Percentiles rank a stretch among this genome's conserved stretches.
These are phyloP conservation scores for Solanum tarijense DNA, from an alignment of 257 asterid species.

Conservation along the genomic window DNA sequence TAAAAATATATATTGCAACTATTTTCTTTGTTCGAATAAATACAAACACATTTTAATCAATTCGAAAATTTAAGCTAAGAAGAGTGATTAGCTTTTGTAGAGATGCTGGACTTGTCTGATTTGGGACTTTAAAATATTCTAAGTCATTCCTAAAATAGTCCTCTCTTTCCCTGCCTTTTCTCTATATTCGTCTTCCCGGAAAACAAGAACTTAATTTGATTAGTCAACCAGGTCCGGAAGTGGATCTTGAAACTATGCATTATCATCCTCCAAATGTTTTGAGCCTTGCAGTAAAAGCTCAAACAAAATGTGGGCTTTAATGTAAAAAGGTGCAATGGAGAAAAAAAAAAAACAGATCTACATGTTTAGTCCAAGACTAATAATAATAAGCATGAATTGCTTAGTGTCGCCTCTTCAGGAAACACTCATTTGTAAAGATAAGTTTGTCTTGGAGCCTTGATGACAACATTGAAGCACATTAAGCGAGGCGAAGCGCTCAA, in stretches of 20 bases:
- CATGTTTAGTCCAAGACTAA: too few species aligned
- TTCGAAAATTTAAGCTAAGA: neutral
- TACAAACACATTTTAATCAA: neutral
- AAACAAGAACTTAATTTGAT: neutral
- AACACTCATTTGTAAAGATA: neutral
- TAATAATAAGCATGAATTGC: too few species aligned
- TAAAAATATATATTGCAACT: neutral
- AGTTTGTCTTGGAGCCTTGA: neutral
- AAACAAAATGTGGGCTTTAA: too few species aligned
- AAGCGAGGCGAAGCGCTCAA: neutral
- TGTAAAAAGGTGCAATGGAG: too few species aligned
- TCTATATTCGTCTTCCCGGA: neutral
- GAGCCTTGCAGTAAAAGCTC: too few species aligned
- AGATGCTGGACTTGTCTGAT: neutral
- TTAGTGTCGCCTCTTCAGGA: neutral
- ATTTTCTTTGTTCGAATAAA: neutral
- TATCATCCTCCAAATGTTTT: neutral
- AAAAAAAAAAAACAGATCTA: too few species aligned
- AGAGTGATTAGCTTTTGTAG: neutral
- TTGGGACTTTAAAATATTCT: neutral
- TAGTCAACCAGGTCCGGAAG: neutral
- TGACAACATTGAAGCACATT: neutral
- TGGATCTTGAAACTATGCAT: neutral
- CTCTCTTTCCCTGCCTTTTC: neutral
- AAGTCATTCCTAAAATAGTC: neutral